Evolutionary conservation across 495 filamentous ascomycete genomes (phyloP).

Genomic region (Articulospora tetracladia): DNA sequence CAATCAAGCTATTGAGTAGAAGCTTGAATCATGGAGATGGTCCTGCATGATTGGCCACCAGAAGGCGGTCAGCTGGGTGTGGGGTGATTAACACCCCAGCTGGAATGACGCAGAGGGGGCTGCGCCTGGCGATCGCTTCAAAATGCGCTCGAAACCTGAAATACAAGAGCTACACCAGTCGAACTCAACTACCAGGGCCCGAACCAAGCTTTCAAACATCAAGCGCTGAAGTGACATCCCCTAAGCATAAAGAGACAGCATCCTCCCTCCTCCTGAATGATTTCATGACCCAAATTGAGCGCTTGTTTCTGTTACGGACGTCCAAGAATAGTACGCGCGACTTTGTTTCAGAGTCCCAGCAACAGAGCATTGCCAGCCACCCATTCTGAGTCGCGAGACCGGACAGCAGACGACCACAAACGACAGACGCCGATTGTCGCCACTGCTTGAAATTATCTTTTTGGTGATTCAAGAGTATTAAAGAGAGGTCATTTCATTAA

Average conservation of each 20-base stretch:
- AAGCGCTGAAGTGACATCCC: neutral
- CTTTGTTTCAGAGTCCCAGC: constrained; percentile 3
- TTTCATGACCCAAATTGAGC: neutral
- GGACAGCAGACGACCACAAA: constrained; percentile 4
- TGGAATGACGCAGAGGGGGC: neutral
- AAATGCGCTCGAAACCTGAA: neutral
- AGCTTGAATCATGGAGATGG: neutral
- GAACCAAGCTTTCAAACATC: neutral
- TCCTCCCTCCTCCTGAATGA: neutral
- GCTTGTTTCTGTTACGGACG: neutral
- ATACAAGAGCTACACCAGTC: neutral
- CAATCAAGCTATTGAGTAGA: neutral
- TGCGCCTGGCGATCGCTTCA: neutral
- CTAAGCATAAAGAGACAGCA: neutral
- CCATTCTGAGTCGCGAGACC: neutral
- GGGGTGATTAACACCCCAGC: neutral
- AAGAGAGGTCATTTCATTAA: neutral
- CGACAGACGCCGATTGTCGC: neutral
- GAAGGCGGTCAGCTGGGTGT: neutral
- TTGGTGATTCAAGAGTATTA: neutral
- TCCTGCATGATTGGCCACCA: neutral
- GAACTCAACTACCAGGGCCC: neutral
- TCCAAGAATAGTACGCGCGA: constrained; percentile 6
- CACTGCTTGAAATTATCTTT: neutral
- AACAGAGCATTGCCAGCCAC: constrained; percentile 6